phyloP scores from a whole-genome alignment of 805 yeast genomes.

The Wickerhamiella occidentalis region DNA sequence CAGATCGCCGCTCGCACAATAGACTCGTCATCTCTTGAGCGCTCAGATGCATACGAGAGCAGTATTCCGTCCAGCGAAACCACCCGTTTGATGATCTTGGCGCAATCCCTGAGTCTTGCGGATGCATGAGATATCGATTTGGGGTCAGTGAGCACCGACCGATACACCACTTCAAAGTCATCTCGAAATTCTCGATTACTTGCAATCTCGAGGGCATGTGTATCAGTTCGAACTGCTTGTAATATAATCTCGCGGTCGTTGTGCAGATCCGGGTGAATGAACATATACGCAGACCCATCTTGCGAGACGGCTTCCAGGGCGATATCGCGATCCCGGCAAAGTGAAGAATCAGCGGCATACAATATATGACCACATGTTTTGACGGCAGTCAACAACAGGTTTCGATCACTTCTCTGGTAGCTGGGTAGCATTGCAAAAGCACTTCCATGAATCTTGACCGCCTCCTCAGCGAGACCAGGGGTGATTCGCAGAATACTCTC shows the following conservation, averaged over 20 bases:
- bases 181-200: neutral
- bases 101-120: neutral
- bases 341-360: neutral
- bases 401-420: neutral
- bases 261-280: neutral
- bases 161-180: neutral
- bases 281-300: neutral
- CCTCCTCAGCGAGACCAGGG: neutral
- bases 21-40: neutral
- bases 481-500: neutral
- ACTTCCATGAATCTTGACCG: neutral
- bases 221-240: neutral
- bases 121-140: neutral
- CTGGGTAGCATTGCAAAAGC: neutral
- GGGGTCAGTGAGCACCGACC: neutral
- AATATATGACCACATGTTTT: neutral
- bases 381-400: neutral
- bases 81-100: neutral
- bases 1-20: neutral
- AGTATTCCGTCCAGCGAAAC: neutral
- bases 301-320: constrained; percentile 1
- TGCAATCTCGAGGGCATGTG: neutral
- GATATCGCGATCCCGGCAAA: neutral
- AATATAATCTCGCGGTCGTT: neutral
- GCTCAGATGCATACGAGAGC: constrained; percentile 1